phyloP scores from a whole-genome alignment of 345 rosid species.

The Populus alba region DNA sequence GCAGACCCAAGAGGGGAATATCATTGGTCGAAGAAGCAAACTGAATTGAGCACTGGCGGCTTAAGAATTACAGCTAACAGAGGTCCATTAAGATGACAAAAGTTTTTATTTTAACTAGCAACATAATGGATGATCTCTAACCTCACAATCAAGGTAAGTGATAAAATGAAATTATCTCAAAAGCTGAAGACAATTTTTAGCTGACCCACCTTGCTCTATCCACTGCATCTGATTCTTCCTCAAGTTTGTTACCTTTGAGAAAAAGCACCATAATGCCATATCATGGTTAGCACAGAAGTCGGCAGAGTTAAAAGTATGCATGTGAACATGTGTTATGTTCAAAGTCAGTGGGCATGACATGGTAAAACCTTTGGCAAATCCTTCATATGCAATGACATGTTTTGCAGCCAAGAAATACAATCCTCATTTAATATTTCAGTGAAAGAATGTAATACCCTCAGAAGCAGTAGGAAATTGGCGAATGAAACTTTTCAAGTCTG shows the following conservation, averaged over 20 bases:
- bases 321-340: not conserved
- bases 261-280: constrained; percentile 6
- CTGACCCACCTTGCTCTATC: constrained; percentile 42
- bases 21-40: not conserved
- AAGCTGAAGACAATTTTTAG: constrained; percentile 4
- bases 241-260: constrained; percentile 44
- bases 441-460: constrained; percentile 46
- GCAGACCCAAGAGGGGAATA: not conserved
- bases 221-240: constrained; percentile 39
- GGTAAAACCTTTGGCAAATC: constrained; percentile 6
- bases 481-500: constrained; percentile 83
- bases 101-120: not conserved
- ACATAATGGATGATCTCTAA: not conserved
- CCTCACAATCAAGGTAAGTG: not conserved
- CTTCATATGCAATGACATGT: constrained; percentile 7
- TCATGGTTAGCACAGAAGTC: constrained; percentile 5
- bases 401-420: not conserved
- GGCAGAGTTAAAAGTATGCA: not conserved
- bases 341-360: not conserved
- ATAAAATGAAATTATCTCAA: not conserved
- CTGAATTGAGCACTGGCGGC: not conserved
- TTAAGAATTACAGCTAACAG: not conserved
- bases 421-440: not conserved
- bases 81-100: not conserved
- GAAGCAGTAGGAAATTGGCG: constrained; percentile 63